These are phyloP conservation scores for Verticillium albo-atrum DNA, from an alignment of 2,329 filamentous ascomycete species.

Conservation along the genomic window DNA sequence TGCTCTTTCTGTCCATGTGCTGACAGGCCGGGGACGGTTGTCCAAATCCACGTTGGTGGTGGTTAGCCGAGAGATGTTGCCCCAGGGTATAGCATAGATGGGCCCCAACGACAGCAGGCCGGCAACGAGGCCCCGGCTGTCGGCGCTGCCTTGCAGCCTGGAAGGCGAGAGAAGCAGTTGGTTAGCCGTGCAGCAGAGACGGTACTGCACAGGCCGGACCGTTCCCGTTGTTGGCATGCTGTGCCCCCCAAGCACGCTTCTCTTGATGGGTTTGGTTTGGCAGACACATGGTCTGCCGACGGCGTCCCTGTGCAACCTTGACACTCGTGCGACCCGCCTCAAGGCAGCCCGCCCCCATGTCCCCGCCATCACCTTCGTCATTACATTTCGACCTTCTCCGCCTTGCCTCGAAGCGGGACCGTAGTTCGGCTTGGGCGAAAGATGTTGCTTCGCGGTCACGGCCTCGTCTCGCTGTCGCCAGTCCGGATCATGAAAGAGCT, in stretches of 20 bases:
- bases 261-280: constrained; percentile 1
- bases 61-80: neutral
- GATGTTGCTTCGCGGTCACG: too few relatives aligned
- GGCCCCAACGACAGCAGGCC: neutral
- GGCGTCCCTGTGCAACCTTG: neutral
- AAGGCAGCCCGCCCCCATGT: neutral
- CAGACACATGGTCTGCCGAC: neutral
- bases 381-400: neutral
- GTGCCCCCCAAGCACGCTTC: neutral
- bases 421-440: too few relatives aligned
- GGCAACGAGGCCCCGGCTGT: neutral
- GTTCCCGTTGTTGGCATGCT: neutral
- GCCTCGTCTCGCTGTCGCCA: too few relatives aligned
- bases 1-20: neutral
- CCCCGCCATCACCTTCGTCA: neutral
- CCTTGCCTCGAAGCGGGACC: neutral
- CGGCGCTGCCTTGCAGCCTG: neutral
- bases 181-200: neutral
- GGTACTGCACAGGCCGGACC: neutral
- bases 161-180: neutral
- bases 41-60: neutral
- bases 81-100: too few relatives aligned
- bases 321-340: neutral
- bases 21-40: neutral
- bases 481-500: too few relatives aligned